Base-by-base conservation (phyloP, 805 yeast species). In the Lipomyces mesembrius region DNA sequence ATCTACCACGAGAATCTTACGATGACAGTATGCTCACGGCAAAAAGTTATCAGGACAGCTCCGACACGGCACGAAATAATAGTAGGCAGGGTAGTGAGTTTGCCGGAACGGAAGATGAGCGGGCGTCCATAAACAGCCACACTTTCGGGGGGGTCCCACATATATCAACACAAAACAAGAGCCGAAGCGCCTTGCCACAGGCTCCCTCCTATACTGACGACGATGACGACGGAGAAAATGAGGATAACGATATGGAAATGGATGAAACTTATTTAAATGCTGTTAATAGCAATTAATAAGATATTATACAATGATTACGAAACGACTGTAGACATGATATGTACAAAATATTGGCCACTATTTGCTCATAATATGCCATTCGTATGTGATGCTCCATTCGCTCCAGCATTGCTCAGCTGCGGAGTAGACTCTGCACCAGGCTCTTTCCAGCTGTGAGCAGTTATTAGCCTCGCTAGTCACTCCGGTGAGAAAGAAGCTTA, bases 371-470 rank as follows among this genome's bases (percentile, higher is more conserved):
- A n/a, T 29, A 35, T 55, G n/a, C 55, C 55, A 52, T 52, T 52
- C 27, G 34, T 8, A 52, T 52, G 20, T 52, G 34, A 22, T 14
- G 52, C 14, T 29, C 63, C 67, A 20, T 63, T 63, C 22, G 22
- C 12, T 12, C 14, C 22, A 17, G 25, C 58, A 32, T 46, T 20
- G 37, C 22, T 51, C n/a, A 56, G 25, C 29, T 51, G 61, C 14
- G 70, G 70, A 4, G 70, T 67, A 5, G 70, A 32, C 56, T 43
- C 71, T 3, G 71, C 62, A 14, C 67, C 67, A 4, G 71, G 64
- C 12, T 67, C 72, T 39, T 66, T 66, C 72, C 72, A 70, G 37
- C 70, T 68, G 39, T 25, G 17, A 14, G 8, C 20, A 1, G 43
- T n/a, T 52, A 34, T 56, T 35, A 60, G n/a, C 37, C 14, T 51